phyloP scores from a whole-genome alignment of 768 basidiomycete species.

The Neoboletus brunneissimus region DNA sequence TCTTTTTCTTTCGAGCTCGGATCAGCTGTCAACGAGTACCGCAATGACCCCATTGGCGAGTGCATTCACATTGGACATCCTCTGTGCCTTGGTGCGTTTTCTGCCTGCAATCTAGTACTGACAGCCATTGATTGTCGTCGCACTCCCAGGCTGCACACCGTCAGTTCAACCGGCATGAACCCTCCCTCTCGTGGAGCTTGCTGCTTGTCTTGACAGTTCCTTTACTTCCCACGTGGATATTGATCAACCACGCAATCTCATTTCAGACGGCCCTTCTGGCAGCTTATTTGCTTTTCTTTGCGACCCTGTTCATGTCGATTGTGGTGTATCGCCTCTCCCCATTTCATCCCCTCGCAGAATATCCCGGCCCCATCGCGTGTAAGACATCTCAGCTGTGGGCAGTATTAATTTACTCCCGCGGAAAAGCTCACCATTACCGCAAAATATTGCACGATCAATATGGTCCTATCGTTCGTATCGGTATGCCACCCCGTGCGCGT shows the following conservation, averaged over 20 bases:
- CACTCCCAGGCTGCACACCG: conserved; percentile 11
- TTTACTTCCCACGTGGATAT: conserved; percentile 8
- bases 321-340: conserved; percentile 38
- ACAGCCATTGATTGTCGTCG: neutral
- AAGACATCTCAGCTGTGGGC: conserved; percentile 33
- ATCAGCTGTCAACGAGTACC: neutral
- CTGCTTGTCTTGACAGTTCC: conserved; percentile 12
- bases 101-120: too few relatives aligned
- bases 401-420: conserved; percentile 16
- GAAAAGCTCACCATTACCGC: conserved; percentile 18
- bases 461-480: conserved; percentile 34
- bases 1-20: too few relatives aligned
- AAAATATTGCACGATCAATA: conserved; percentile 29
- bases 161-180: conserved; percentile 19
- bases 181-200: conserved; percentile 14
- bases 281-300: conserved; percentile 19
- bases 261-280: conserved; percentile 4
- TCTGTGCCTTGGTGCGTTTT: conserved; percentile 19
- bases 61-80: conserved; percentile 12
- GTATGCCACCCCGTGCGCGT: conserved; percentile 15
- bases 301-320: conserved; percentile 27
- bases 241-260: conserved; percentile 10
- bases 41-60: conserved; percentile 4
- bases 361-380: conserved; percentile 35
- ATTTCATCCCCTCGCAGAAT: conserved; percentile 37